These are phyloP conservation scores for Evernia prunastri DNA, from an alignment of 495 filamentous ascomycete species.

Conservation along the genomic window DNA sequence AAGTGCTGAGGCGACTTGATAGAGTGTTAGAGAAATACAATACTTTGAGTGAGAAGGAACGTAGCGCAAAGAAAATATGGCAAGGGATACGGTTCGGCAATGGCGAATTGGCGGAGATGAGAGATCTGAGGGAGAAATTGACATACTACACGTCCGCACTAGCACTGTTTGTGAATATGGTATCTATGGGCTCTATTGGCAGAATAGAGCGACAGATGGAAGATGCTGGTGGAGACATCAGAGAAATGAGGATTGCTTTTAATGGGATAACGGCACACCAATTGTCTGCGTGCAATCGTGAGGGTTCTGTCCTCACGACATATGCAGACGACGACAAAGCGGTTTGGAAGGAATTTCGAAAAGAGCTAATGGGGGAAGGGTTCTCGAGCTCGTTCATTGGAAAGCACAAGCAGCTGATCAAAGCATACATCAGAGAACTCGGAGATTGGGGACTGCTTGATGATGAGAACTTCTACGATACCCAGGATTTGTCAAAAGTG, in stretches of 20 bases:
- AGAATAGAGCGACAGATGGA: conserved; percentile 20
- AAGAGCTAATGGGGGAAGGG: conserved; percentile 47
- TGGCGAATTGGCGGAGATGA: conserved; percentile 7
- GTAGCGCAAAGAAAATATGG: conserved; percentile 5
- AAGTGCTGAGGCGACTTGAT: conserved; percentile 7
- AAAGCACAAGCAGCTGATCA: conserved; percentile 39
- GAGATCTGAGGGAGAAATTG: conserved; percentile 12
- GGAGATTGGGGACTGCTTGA: conserved; percentile 8
- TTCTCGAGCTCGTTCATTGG: conserved; percentile 44
- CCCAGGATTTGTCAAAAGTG: no score
- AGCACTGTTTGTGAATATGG: conserved; percentile 16
- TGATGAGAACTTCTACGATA: background rate
- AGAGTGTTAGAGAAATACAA: conserved; percentile 19
- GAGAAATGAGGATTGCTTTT: conserved; percentile 12
- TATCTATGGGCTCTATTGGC: conserved; percentile 15
- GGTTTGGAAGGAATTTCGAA: conserved; percentile 46
- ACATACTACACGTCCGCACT: conserved; percentile 16
- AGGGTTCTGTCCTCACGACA: conserved; percentile 31
- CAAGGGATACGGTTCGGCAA: conserved; percentile 14
- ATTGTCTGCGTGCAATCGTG: conserved; percentile 24
- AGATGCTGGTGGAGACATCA: conserved; percentile 17
- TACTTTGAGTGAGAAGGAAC: conserved; percentile 7
- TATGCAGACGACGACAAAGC: conserved; percentile 40
- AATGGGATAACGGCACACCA: conserved; percentile 39
- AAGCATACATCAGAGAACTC: conserved; percentile 12